Evolutionary conservation across 768 basidiomycete genomes (phyloP).

Genomic region (Podaxis mareebaensis): DNA sequence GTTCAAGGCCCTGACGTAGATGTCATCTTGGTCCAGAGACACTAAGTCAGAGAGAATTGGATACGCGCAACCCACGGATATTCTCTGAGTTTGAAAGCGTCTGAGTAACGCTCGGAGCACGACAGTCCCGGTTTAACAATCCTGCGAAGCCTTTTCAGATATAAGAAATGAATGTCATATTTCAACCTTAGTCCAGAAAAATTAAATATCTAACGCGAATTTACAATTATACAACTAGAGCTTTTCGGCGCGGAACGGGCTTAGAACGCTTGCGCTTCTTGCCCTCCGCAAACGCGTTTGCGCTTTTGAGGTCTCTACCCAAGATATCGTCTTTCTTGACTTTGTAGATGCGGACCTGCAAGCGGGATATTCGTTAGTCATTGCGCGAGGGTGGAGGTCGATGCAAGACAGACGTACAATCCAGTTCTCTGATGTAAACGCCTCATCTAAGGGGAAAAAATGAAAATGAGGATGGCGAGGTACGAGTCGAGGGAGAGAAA

Average conservation of each 20-base stretch:
- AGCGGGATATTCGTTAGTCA: constrained; percentile 6
- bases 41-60: too few relatives aligned
- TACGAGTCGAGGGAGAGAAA: constrained; percentile 14
- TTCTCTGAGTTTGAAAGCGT: too few relatives aligned
- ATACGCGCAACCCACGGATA: too few relatives aligned
- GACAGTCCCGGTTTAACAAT: too few relatives aligned
- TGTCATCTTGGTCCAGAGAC: too few relatives aligned
- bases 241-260: constrained; percentile 61
- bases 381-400: constrained; percentile 1
- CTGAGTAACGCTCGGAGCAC: too few relatives aligned
- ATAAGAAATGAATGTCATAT: neutral
- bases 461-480: constrained; percentile 7
- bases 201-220: constrained; percentile 14
- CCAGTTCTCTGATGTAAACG: constrained; percentile 99
- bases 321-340: constrained; percentile 93
- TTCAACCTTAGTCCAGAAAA: neutral
- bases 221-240: constrained; percentile 34
- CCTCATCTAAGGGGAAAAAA: constrained; percentile 71
- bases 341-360: constrained; percentile 85
- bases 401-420: constrained; percentile 59
- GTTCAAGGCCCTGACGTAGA: too few relatives aligned
- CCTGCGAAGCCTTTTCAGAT: too few relatives aligned
- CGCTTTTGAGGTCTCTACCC: constrained; percentile 87
- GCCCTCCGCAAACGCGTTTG: constrained; percentile 81
- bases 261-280: constrained; percentile 88